Conservation (phyloP, 352 stramenopile genomes). For the Blastocystis sp. region DNA sequence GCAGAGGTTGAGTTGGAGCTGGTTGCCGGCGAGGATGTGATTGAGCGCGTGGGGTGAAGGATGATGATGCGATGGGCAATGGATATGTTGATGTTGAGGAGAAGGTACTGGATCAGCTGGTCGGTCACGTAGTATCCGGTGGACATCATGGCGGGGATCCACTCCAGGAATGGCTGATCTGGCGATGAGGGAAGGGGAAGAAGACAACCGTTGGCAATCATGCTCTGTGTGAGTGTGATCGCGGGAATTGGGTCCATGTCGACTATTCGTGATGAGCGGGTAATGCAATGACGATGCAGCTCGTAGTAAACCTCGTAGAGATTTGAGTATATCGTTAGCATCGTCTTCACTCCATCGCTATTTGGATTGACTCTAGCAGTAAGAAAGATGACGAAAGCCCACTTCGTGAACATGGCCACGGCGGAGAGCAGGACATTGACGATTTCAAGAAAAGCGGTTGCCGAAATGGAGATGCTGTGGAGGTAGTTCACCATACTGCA, state of each 20-base stretch:
- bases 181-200: neutral
- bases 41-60: slow-evolving; percentile 22
- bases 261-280: neutral
- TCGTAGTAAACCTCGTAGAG: slow-evolving; percentile 58
- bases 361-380: slow-evolving; percentile 6
- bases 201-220: slow-evolving; percentile 8
- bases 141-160: slow-evolving; percentile 14
- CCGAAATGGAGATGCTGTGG: slow-evolving; percentile 12
- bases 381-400: neutral
- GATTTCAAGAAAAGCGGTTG: slow-evolving; percentile 43
- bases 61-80: neutral
- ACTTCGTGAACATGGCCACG: slow-evolving; percentile 32
- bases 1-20: slow-evolving; percentile 16
- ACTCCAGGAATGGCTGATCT: slow-evolving; percentile 60
- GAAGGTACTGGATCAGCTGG: slow-evolving; percentile 34
- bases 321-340: slow-evolving; percentile 31
- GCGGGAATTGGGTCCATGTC: neutral
- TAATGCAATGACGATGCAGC: slow-evolving; percentile 2
- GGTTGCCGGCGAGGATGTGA: slow-evolving; percentile 24
- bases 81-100: slow-evolving; percentile 39
- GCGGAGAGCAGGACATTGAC: slow-evolving; percentile 15
- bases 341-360: neutral
- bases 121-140: neutral
- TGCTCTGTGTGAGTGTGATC: slow-evolving; percentile 25
- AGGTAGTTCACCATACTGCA: slow-evolving; percentile 28